Evolutionary conservation across 345 rosid species (phyloP), one percentile per base, ranked within the genome.

Genomic region (Salix arbutifolia): DNA sequence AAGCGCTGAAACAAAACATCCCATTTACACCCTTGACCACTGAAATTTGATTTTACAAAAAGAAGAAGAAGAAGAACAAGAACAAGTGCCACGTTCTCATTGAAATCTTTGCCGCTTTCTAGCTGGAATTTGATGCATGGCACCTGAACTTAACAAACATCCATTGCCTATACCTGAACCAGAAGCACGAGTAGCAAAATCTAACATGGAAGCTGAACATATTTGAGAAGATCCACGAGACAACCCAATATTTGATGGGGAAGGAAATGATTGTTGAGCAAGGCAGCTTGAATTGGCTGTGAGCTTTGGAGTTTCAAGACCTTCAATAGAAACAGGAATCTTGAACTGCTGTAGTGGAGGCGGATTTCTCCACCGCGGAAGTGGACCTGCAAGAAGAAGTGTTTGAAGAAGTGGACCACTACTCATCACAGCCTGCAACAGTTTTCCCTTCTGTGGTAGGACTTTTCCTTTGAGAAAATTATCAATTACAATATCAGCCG

Each of bases 301-400:
- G 40, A 76, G 74, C 48, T n/a, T 71, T 37, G 71, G 44, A 70
- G 75, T 37, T 44, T 79, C 83, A 71, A 68, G 72, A 5, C 76
- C 81, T 25, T 84, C 82, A 62, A 85, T 83, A 3, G 90, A 83
- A 79, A 89, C 83, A 3, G 86, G 97, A 67, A 88, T 85, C 78
- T 86, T 89, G 76, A 92, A 83, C 1, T 87, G 52, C 21, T 90
- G 89, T 71, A 86, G 26, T 42, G 97, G 92, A 25, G 99, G 99
- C n/a, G 98, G 99, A 56, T 96, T 94, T 72, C 97, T 84, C 98
- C 99, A 96, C 79, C 78, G 81, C 16, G 99, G 99, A 64, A 96
- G 91, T 0, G 93, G 98, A 28, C 97, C 99, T 0, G 99, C 90
- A n/a, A 94, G 89, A 3, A 92, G 88, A 48, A 94, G 89, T 2